Percentiles rank a stretch among this genome's conserved stretches.
phyloP scores from a whole-genome alignment of 371 early-diverging fungal genomes.

The Entomophthora muscae region DNA sequence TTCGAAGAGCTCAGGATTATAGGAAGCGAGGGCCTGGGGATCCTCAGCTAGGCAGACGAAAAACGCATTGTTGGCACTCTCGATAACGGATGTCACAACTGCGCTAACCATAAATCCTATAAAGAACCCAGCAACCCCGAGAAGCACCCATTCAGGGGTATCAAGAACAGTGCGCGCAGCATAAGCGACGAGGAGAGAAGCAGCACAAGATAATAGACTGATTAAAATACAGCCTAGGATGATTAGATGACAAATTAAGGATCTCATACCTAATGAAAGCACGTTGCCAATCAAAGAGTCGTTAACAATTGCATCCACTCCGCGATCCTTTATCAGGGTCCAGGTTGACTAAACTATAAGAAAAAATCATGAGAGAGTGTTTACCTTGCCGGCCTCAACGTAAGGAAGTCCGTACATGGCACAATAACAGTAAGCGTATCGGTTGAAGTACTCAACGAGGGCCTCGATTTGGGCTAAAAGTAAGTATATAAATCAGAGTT shows the following conservation, averaged over 20 bases:
- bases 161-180: neutral
- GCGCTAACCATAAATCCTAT: conserved; percentile 17
- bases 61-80: conserved; percentile 60
- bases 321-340: conserved; percentile 65
- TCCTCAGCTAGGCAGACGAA: conserved; percentile 81
- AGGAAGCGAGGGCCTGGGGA: conserved; percentile 32
- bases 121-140: conserved; percentile 5
- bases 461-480: conserved; percentile 24
- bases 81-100: conserved; percentile 45
- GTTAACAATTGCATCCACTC: conserved; percentile 80
- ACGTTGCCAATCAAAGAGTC: conserved; percentile 70
- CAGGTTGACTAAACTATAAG: conserved; percentile 38
- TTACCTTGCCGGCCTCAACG: conserved; percentile 47
- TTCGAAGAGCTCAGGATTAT: conserved; percentile 27
- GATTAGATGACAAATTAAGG: neutral
- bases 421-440: conserved; percentile 71
- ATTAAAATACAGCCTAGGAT: conserved; percentile 2
- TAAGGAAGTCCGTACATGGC: conserved; percentile 90
- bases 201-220: neutral
- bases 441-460: conserved; percentile 56
- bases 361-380: neutral
- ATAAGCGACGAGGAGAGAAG: neutral
- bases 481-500: neutral
- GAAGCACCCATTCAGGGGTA: conserved; percentile 9
- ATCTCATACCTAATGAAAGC: conserved; percentile 31